Base-by-base conservation (phyloP, 306 rosid species). In the Begonia fuchsioides region DNA sequence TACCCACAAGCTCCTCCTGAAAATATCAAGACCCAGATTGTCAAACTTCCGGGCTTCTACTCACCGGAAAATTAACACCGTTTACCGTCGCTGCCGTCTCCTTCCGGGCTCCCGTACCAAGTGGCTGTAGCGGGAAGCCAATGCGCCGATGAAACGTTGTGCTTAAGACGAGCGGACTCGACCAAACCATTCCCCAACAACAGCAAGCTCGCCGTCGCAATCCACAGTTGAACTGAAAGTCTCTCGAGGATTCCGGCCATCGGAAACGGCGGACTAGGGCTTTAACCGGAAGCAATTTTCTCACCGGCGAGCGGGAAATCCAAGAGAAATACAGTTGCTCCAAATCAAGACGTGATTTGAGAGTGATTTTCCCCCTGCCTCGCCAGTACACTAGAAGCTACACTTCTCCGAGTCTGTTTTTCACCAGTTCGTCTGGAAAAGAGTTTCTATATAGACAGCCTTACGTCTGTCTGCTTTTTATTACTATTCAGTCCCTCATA, bases 91-190 rank as follows among this genome's bases (percentile, higher is more conserved):
- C 97, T 88, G 19, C 97, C 97, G 52, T 88, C 97, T 9, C 97
- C 97, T 56, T 88, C 97, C 2, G 97, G 84, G 16, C 63, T 72
- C n/a, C 97, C 97, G 57, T 88, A 88, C 97, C 97, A 88, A 6
- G 97, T 88, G 58, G 93, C 97, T 10, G 69, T 66, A 49, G 90
- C 97, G 0, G 93, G 69, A 44, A 56, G 20, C 97, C 97, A 88
- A 68, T 69, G 87, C 12, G 13, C 67, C 8, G 35, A 26, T 26
- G 35, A 26, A 69, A 78, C 0, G 32, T 5, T 6, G 39, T 49
- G 3, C 39, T 68, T 18, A 9, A 60, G 14, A 59, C 68, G 15
- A 51, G 67, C 43, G 6, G 49, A 51, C 11, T 50, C 51, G 7
- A 57, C 50, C 12, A 26, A 12, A 19, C 32, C 11, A 38, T 44